Conservation (phyloP, 1,284 basidiomycete species). For the Fomitopsis schrenkii region DNA sequence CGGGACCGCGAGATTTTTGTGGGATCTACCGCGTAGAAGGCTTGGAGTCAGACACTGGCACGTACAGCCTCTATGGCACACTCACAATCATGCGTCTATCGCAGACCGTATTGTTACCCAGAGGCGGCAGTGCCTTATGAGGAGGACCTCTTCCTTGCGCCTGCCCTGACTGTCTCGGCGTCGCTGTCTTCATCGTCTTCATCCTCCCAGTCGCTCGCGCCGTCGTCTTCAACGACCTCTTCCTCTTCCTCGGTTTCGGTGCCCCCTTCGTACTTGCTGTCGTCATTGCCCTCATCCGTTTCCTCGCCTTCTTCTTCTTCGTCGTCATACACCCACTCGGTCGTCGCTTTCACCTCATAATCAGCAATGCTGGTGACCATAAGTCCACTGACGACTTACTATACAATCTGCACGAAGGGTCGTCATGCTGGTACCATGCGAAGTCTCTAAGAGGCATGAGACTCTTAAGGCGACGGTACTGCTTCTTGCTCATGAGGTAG, state of each 20-base stretch:
- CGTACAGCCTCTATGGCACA: too few species aligned
- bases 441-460: not conserved
- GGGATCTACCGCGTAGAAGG: too few species aligned
- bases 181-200: too few species aligned
- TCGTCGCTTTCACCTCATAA: not conserved
- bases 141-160: too few species aligned
- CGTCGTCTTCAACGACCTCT: not conserved
- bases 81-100: too few species aligned
- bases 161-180: too few species aligned
- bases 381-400: too few species aligned
- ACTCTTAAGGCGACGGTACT: not conserved
- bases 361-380: too few species aligned
- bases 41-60: too few species aligned
- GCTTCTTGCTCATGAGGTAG: not conserved
- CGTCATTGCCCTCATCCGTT: not conserved
- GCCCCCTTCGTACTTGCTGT: not conserved
- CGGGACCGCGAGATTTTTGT: too few species aligned
- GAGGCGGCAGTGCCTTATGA: too few species aligned
- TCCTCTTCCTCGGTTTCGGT: not conserved
- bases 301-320: not conserved
- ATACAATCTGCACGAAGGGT: not conserved
- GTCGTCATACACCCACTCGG: not conserved
- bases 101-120: too few species aligned
- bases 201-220: not conserved
- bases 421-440: not conserved